phyloP scores from a whole-genome alignment of 768 basidiomycete genomes.

The Boletus sp. region DNA sequence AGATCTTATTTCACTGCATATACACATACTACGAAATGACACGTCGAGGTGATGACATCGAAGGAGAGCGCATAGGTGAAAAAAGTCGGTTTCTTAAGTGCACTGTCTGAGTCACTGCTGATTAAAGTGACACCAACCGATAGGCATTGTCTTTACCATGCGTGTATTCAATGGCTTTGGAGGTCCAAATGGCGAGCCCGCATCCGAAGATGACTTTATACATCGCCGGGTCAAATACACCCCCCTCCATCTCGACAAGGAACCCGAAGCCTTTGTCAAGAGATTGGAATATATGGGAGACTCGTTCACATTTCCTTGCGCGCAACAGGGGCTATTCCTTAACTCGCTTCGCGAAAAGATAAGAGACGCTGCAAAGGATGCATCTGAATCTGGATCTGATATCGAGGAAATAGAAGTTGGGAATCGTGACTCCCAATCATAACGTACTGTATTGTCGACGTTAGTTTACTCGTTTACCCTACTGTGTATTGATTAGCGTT shows the following conservation, averaged over 20 bases:
- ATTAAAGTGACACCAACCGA: background rate
- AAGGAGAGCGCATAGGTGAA: constrained; percentile 37
- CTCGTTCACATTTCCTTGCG: constrained; percentile 65
- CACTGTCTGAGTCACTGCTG: background rate
- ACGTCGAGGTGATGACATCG: constrained; percentile 27
- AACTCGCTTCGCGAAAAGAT: constrained; percentile 57
- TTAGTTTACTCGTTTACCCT: constrained; percentile 17
- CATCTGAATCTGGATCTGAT: constrained; percentile 25
- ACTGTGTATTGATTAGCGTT: constrained; percentile 9
- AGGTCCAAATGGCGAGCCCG: constrained; percentile 32
- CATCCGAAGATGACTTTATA: constrained; percentile 32
- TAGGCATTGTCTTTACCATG: constrained; percentile 63
- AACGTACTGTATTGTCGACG: background rate
- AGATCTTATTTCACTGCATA: constrained; percentile 68
- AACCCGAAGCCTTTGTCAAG: constrained; percentile 52
- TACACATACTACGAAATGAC: constrained; percentile 50
- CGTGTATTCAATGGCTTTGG: constrained; percentile 43
- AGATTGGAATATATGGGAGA: constrained; percentile 59
- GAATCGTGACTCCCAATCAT: constrained; percentile 12
- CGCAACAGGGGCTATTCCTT: constrained; percentile 67
- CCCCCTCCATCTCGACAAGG: constrained; percentile 64
- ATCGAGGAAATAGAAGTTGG: constrained; percentile 28
- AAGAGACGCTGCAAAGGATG: constrained; percentile 32
- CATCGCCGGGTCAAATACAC: constrained; percentile 49
- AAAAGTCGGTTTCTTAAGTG: constrained; percentile 22